Conservation (phyloP, 257 asterid species). For the Plantago ovata region DNA sequence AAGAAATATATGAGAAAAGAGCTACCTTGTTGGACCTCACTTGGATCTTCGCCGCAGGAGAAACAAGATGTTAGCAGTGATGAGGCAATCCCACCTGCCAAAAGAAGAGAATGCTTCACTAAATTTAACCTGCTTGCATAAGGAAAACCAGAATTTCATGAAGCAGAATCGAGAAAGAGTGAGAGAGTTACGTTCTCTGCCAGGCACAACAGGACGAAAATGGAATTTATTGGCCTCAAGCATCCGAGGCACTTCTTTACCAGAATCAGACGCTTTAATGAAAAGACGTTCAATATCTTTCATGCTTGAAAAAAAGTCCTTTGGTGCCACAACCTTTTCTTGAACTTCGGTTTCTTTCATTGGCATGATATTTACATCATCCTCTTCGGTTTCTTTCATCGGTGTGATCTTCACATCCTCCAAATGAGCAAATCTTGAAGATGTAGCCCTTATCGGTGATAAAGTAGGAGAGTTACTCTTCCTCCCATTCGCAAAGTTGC, state of each 20-base stretch:
- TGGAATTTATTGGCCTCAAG: slow-evolving; percentile 96
- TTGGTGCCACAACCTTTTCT: slow-evolving; percentile 56
- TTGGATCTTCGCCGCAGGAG: slow-evolving; percentile 90
- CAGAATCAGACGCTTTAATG: slow-evolving; percentile 87
- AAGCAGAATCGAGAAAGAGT: slow-evolving; percentile 1
- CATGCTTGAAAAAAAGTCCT: slow-evolving; percentile 77
- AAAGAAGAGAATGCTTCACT: slow-evolving; percentile 17
- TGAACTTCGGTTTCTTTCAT: slow-evolving; percentile 47
- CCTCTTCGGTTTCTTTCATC: slow-evolving; percentile 36
- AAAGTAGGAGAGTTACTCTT: slow-evolving; percentile 58
- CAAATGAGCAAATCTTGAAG: slow-evolving; percentile 43
- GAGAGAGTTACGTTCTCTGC: slow-evolving; percentile 55
- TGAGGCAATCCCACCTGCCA: slow-evolving; percentile 59
- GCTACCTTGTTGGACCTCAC: slow-evolving; percentile 72
- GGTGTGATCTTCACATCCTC: slow-evolving; percentile 54
- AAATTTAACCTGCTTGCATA: slow-evolving; percentile 14
- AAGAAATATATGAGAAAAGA: slow-evolving; percentile 8
- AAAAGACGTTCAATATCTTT: slow-evolving; percentile 77
- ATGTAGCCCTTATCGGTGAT: slow-evolving; percentile 58
- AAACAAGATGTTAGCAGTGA: slow-evolving; percentile 70
- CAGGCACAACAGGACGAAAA: slow-evolving; percentile 73
- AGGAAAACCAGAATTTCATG: slow-evolving; percentile 6
- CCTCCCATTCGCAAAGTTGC: slow-evolving; percentile 45
- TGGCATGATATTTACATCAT: slow-evolving; percentile 51
- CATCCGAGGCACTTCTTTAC: slow-evolving; percentile 94